Evolutionary conservation across 2,329 filamentous ascomycete genomes (phyloP), one percentile per base, ranked within the genome.

Genomic region (Tolypocladium ophioglossoides): DNA sequence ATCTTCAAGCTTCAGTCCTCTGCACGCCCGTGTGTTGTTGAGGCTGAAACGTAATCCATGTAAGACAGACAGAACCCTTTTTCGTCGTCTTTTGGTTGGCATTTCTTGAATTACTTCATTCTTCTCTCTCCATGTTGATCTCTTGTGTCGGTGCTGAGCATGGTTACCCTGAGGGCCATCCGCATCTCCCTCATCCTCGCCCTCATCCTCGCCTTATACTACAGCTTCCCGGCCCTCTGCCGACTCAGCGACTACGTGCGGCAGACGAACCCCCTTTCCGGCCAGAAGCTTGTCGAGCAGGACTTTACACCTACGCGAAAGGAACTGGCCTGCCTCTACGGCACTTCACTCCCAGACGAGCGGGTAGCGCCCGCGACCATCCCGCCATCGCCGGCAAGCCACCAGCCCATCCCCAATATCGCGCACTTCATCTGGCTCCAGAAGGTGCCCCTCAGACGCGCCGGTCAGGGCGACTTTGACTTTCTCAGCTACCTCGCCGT

Each of bases 361-460:
- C 18, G 30, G 8, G 3, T 14, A 12, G 4, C 20, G 14, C 27
- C 41, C 0, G 27, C 37, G 2, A 30, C 46, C 10, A 16, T 38
- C 2, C 24, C 46, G 2, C n/a, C 48, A 16, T 51, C 57, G 18
- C 37, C 37, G 3, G 37, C 37, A n/a, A 48, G 49, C 16, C 37
- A 32, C 12, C 40, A 56, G 14, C n/a, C 52, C 3, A 58, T 59
- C 30, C 57, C 57, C 35, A 58, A 57, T 39, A 44, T 59, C 20
- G 53, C 54, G 27, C 56, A 57, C 48, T 59, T 58, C 55, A 54
- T 58, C 5, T 58, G 56, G 52, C 46, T 59, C 5, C 55, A 58
- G 49, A 44, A 32, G 18, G 46, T 53, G 22, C 57, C 57, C 8
- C 30, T 56, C 20, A 39, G 44, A 46, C 38, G 51, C 8, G 32